Evolutionary conservation across 768 basidiomycete genomes (phyloP).

Genomic region (Exidia glandulosa): DNA sequence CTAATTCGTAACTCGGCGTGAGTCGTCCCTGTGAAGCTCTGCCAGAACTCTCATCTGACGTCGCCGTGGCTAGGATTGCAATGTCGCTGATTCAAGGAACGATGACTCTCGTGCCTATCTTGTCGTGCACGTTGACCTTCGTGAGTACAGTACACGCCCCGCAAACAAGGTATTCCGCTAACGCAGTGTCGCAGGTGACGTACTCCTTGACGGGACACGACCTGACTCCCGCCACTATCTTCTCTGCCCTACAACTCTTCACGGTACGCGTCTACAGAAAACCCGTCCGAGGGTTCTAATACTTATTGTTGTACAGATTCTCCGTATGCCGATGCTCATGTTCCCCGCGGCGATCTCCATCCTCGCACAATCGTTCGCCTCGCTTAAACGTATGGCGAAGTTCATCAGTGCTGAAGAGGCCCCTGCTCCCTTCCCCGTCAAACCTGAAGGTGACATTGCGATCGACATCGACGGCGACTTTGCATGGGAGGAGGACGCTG

Average conservation of each 20-base stretch:
- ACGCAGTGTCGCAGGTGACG: conserved; percentile 34
- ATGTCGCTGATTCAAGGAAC: conserved; percentile 28
- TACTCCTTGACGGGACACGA: conserved; percentile 49
- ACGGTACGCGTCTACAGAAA: conserved; percentile 26
- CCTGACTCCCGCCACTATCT: conserved; percentile 43
- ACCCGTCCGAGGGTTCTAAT: neutral
- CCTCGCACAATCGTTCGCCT: conserved; percentile 39
- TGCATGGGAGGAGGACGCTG: conserved; percentile 32
- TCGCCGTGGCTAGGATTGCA: conserved; percentile 17
- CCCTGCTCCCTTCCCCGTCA: conserved; percentile 38
- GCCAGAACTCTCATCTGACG: conserved; percentile 5
- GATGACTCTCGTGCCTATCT: conserved; percentile 40
- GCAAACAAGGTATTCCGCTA: neutral
- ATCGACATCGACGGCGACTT: conserved; percentile 34
- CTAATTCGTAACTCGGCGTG: conserved; percentile 17
- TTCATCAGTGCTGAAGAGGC: conserved; percentile 48
- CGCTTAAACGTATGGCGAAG: conserved; percentile 34
- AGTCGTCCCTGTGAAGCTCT: conserved; percentile 6
- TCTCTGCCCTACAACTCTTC: conserved; percentile 47
- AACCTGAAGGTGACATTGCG: conserved; percentile 13
- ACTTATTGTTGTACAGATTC: conserved; percentile 27
- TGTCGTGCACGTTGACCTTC: conserved; percentile 40
- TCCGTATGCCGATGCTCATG: conserved; percentile 42
- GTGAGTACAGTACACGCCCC: conserved; percentile 28
- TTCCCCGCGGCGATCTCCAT: conserved; percentile 44